phyloP scores from a whole-genome alignment of 176 grass and related monocot species.

The Metroxylon sagu region DNA sequence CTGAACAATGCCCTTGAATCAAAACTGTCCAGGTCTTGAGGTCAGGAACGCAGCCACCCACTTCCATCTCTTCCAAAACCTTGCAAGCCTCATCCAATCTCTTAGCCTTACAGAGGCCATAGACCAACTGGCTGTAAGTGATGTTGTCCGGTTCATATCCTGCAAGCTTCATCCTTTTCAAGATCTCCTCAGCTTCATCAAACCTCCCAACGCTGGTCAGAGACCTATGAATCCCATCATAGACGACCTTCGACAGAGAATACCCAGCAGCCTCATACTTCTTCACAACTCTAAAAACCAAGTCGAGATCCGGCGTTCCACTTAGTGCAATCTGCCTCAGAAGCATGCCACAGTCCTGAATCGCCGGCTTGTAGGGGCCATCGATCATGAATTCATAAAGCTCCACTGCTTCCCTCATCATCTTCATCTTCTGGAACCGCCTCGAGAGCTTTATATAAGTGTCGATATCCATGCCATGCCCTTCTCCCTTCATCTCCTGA shows the following conservation, averaged over 20 bases:
- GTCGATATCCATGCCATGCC: constrained; percentile 66
- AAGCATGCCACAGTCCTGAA: constrained; percentile 51
- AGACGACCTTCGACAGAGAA: constrained; percentile 50
- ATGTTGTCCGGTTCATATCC: constrained; percentile 76
- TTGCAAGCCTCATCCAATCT: constrained; percentile 55
- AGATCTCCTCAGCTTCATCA: constrained; percentile 43
- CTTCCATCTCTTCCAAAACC: constrained; percentile 62
- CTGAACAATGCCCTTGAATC: constrained; percentile 60
- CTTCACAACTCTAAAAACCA: constrained; percentile 54
- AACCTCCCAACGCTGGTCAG: constrained; percentile 63
- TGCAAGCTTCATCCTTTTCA: constrained; percentile 45
- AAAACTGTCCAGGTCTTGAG: constrained; percentile 93
- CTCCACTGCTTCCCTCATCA: constrained; percentile 54
- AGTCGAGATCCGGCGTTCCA: constrained; percentile 39
- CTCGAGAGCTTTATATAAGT: constrained; percentile 70
- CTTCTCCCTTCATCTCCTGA: constrained; percentile 48
- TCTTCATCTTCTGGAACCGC: constrained; percentile 57
- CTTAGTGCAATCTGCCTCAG: constrained; percentile 56
- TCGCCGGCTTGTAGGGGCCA: constrained; percentile 60
- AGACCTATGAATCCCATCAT: constrained; percentile 68
- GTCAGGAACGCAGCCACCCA: constrained; percentile 42
- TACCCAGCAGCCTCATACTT: constrained; percentile 55
- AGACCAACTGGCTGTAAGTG: constrained; percentile 76
- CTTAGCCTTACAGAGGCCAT: constrained; percentile 64
- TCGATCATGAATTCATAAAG: constrained; percentile 96